Percentiles rank a stretch among this genome's conserved stretches.
Evolutionary conservation across 1,139 yeast genomes (phyloP).

Genomic region (Lizanozyma gosingica): DNA sequence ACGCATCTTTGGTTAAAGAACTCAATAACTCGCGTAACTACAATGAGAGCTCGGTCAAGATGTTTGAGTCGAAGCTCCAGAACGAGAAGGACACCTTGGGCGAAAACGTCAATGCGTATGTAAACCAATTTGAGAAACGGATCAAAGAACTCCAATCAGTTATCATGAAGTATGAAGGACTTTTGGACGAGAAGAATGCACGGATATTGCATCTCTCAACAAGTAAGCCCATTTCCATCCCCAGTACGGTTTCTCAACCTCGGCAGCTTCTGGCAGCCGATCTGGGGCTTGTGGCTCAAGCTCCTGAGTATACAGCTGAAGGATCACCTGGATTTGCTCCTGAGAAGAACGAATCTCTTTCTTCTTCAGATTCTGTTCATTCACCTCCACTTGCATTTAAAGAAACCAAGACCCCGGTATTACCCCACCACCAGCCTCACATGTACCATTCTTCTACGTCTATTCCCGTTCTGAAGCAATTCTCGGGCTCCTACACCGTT

Average conservation of each 20-base stretch:
- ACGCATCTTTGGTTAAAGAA: not conserved
- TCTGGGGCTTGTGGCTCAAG: not conserved
- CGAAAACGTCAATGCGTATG: conserved; percentile 14
- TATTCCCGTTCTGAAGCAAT: not conserved
- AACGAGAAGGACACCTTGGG: conserved; percentile 5
- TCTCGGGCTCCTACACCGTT: not conserved
- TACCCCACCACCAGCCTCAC: not conserved
- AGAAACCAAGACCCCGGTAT: too few relatives aligned
- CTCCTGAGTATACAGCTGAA: not conserved
- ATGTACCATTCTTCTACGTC: not conserved
- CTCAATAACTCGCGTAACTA: not conserved
- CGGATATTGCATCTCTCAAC: conserved; percentile 6
- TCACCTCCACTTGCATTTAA: not conserved
- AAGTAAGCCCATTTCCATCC: conserved; percentile 9
- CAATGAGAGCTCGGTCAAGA: not conserved
- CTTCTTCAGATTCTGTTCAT: not conserved
- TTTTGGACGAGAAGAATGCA: conserved; percentile 8
- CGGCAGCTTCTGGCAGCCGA: not conserved
- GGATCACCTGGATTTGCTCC: not conserved
- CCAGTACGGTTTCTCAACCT: conserved; percentile 1
- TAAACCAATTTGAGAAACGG: conserved; percentile 17
- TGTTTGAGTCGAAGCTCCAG: not conserved
- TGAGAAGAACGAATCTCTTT: not conserved
- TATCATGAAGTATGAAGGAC: conserved; percentile 6
- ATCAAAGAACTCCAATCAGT: not conserved